Conservation (phyloP, 2,329 filamentous ascomycete genomes). For the Neoarthrinium moseri region DNA sequence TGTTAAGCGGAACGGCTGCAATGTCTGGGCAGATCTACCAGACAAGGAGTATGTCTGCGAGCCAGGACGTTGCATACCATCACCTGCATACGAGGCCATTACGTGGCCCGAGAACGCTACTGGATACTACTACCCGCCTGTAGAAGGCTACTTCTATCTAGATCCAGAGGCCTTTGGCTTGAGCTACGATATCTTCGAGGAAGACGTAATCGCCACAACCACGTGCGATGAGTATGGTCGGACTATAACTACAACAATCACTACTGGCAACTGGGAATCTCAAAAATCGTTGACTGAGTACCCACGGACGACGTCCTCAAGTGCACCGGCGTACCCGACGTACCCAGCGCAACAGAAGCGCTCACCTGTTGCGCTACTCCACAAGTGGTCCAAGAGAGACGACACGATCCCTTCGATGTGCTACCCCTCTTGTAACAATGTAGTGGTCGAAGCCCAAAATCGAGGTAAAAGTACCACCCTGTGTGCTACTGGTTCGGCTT, state of each 20-base stretch:
- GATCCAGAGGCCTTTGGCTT: constrained; percentile 62
- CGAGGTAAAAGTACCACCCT: constrained; percentile 47
- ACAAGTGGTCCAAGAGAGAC: constrained; percentile 38
- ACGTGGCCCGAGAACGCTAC: constrained; percentile 46
- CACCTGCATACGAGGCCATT: constrained; percentile 35
- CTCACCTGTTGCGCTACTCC: constrained; percentile 8
- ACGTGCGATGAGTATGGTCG: constrained; percentile 29
- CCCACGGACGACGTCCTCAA: constrained; percentile 25
- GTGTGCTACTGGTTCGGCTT: constrained; percentile 42
- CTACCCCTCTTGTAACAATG: constrained; percentile 51
- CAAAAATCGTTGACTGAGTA: constrained; percentile 47
- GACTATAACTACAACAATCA: constrained; percentile 36
- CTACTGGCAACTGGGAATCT: constrained; percentile 55
- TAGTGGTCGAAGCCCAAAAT: constrained; percentile 41
- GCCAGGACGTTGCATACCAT: constrained; percentile 39
- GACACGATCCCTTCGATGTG: constrained; percentile 45
- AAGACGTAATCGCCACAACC: constrained; percentile 35
- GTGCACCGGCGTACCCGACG: constrained; percentile 15
- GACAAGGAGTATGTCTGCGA: constrained; percentile 45
- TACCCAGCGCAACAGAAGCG: constrained; percentile 12
- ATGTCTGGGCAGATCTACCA: constrained; percentile 49
- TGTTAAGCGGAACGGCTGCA: constrained; percentile 47
- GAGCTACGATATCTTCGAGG: constrained; percentile 59
- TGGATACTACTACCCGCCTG: constrained; percentile 52
- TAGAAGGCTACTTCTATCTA: constrained; percentile 63